Conservation (phyloP, 106 monocot species). For the Allium fistulosum region DNA sequence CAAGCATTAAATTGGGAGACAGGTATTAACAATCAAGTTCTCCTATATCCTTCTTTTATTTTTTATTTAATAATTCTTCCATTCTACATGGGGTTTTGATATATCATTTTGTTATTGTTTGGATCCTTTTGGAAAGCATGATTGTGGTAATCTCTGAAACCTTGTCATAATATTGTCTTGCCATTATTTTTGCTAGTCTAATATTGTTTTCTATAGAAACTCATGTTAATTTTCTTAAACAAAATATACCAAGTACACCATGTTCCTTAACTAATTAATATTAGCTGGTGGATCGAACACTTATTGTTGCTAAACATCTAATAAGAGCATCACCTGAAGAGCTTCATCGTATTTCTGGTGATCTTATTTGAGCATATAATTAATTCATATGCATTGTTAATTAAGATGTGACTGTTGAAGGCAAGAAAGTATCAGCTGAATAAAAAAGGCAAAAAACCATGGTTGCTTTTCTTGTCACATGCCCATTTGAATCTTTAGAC, state of each 20-base stretch:
- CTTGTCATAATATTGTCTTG: too few species aligned
- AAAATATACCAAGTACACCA: neutral
- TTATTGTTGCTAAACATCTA: constrained; percentile 67
- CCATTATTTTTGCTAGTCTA: too few species aligned
- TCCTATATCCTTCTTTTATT: too few species aligned
- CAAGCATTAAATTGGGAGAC: too few species aligned
- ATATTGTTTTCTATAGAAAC: too few species aligned
- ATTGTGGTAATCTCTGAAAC: too few species aligned
- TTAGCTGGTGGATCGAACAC: constrained; percentile 74
- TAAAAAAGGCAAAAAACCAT: constrained; percentile 76
- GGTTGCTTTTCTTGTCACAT: constrained; percentile 66
- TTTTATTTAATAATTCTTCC: too few species aligned
- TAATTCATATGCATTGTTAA: constrained; percentile 73
- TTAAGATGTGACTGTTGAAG: constrained; percentile 76
- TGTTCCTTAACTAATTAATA: neutral
- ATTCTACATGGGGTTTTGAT: too few species aligned
- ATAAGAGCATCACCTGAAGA: constrained; percentile 94
- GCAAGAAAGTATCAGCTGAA: constrained; percentile 86
- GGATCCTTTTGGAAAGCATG: too few species aligned
- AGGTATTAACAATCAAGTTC: too few species aligned
- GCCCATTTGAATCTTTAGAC: constrained; percentile 89
- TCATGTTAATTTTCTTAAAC: too few species aligned
- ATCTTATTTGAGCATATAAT: constrained; percentile 73
- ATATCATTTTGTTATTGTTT: too few species aligned
- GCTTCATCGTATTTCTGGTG: constrained; percentile 60